Base-by-base conservation (phyloP, 2,329 filamentous ascomycete genomes). In the Xylariaceae sp. region DNA sequence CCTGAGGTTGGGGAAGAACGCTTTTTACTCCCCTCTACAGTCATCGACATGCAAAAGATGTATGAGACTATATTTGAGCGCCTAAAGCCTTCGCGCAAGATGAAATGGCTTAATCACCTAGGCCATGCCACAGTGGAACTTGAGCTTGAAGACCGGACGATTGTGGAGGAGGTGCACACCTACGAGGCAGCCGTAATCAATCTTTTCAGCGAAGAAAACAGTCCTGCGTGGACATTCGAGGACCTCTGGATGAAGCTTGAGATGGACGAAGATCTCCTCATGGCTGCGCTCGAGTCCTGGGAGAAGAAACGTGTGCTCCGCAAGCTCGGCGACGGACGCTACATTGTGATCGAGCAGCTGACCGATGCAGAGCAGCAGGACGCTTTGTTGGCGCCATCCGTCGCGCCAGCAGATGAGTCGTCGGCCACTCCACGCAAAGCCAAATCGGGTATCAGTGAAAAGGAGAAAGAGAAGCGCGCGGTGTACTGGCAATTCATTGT, bases 401-500 rank as follows among this genome's bases (percentile, higher is more conserved):
- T 52, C 1, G 51, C 40, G 19, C 34, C 50, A 2, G 44, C 52
- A 4, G 59, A 61, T 13, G 55, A 49, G 17, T 63, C 62, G 34
- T 63, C 62, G 34, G 53, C 65, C 29, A 72, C 68, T 17, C 70
- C 71, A 18, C 75, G 71, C 4, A 75, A 81, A 51, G 64, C 69
- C 45, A 67, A 62, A 43, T 53, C 60, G 61, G 11, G 66, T 66
- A 70, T 86, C 24, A 76, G 85, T 17, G 74, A 79, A 50, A 84
- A 87, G 60, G 79, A 82, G 57, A 71, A 74, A 52, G 76, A 77
- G 53, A 71, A 72, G 44, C 71, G 73, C 26, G 64, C 67, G 33
- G 76, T 95, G 30, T 95, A 96, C 64, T 89, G 87, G 79, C 85
- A 90, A 56, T 97, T 95, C 61, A 89, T 98, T 44, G 73, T 89